A percentile compares a stretch with the other conserved stretches of the same genome.
These are phyloP conservation scores for Fusarium clavum DNA, from an alignment of 2,329 filamentous ascomycete species.

Conservation along the genomic window DNA sequence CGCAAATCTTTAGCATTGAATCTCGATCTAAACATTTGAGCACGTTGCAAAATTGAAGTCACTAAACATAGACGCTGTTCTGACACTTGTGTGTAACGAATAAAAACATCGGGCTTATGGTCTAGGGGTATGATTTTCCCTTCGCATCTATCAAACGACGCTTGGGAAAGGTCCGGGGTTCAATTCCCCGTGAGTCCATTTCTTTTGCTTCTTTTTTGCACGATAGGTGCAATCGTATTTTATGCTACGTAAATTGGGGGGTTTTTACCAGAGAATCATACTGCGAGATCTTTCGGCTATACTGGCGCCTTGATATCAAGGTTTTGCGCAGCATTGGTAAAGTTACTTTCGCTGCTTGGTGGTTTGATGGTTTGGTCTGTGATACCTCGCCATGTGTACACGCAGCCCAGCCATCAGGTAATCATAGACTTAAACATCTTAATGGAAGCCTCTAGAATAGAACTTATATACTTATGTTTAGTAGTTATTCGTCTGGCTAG, in stretches of 20 bases:
- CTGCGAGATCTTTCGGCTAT: rapidly evolving
- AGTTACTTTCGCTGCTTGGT: background rate
- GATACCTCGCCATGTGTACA: rapidly evolving
- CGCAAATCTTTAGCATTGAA: background rate
- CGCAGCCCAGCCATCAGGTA: rapidly evolving
- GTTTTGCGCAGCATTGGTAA: rapidly evolving
- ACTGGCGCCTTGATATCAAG: background rate
- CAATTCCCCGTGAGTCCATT: conserved; percentile 34
- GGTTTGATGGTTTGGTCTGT: rapidly evolving
- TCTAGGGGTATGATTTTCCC: conserved; percentile 36
- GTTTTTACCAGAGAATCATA: rapidly evolving
- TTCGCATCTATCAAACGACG: conserved; percentile 15
- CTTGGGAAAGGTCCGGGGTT: conserved; percentile 34
- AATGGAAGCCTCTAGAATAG: too few relatives aligned
- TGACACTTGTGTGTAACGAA: background rate
- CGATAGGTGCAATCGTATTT: rapidly evolving
- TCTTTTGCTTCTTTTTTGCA: background rate
- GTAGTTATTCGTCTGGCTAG: background rate
- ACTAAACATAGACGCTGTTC: rapidly evolving
- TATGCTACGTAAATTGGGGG: background rate
- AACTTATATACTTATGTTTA: rapidly evolving
- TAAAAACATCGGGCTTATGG: conserved; percentile 22
- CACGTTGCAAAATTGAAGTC: rapidly evolving
- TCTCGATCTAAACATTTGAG: background rate
- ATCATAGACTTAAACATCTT: rapidly evolving